Evolutionary conservation across 495 filamentous ascomycete genomes (phyloP), one percentile per base, ranked within the genome.

Genomic region (Evansstolkia leycettana): DNA sequence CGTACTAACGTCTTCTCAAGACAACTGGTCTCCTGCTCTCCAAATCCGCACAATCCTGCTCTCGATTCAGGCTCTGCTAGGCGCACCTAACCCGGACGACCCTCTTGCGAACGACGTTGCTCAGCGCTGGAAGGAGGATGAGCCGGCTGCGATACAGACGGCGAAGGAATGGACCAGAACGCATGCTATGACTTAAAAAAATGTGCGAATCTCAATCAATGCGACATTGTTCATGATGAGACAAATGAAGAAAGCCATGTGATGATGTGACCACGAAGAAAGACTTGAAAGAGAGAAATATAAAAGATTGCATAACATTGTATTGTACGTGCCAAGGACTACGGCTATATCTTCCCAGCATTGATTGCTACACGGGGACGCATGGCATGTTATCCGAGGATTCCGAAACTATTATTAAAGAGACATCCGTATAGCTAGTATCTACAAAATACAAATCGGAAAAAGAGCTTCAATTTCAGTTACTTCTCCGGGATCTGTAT

Each of bases 31-130:
- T 14, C 90, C 90, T 6, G 90, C 90, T 17, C 75, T 99, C 3
- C 90, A 99, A 55, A 99, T 99, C 54, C 81, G 90, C 20, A 99
- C 90, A 0, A 96, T 99, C 41, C 72, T 99, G 2, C 76, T 99
- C 20, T 94, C 87, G 13, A 99, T 99, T 53, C 90, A 99, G 60
- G 90, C 90, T 11, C 69, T 99, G 24, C 75, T 99, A 11, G 90
- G 90, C 18, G 92, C 90, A 6, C 90, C 90, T 9, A 99, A 99
- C 57, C 90, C 90, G 1, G 92, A 98, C 45, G 90, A 98, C 53
- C 90, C 90, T 9, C 71, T 98, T 27, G 90, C 90, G 18, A 90
- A 94, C 47, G 90, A 95, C 46, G 90, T 98, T 17, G 90, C 90
- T n/a, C 87, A 96, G 62, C 72, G 78, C 49, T 98, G 90, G 90